Evolutionary conservation across 1,284 basidiomycete genomes (phyloP), one percentile per base, ranked within the genome.

Genomic region (Polyporus tsugae): DNA sequence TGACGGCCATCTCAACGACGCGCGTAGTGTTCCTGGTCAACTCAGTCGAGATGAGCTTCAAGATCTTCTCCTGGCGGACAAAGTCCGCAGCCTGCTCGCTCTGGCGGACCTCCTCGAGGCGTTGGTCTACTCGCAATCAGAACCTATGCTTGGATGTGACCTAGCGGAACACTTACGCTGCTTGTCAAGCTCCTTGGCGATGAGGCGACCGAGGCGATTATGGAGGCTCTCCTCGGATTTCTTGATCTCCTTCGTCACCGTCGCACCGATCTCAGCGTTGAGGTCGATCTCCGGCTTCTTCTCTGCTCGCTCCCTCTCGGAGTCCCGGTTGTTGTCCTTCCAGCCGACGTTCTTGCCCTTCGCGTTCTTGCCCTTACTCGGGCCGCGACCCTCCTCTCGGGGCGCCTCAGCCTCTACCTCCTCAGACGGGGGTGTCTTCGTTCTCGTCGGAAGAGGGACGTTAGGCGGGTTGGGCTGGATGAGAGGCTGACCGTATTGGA

Each of bases 141-240:
- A 36, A 49, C 41, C n/a, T 67, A 38, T 52, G 22, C 46, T 9
- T 13, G 9, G 13, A 25, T 52, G 58, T 25, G 4, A 22, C n/a
- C 13, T 17, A 42, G 3, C 2, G 10, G 10, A 9, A 49, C 19
- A 78, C 84, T 79, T 74, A 94, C 94, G 89, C 79, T 95, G 93
- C 80, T 92, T 94, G 75, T 95, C 93, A 83, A 95, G 89, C 79
- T 95, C 93, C 81, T 94, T 94, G 46, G 87, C 86, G 72, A 95
- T 89, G 64, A 94, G 80, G 57, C 91, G 86, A 22, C 89, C 90
- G 67, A 95, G 89, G 60, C 90, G 89, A 55, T 79, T 89, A 73
- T 93, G 90, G 64, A 95, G 80, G 72, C 81, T 94, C 75, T 94
- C 94, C 78, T 95, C 94, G 49, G 91, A 89, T 83, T 91, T 91